phyloP scores from a whole-genome alignment of 139 green algal genomes.

The Tetradesmus lagerheimii region DNA sequence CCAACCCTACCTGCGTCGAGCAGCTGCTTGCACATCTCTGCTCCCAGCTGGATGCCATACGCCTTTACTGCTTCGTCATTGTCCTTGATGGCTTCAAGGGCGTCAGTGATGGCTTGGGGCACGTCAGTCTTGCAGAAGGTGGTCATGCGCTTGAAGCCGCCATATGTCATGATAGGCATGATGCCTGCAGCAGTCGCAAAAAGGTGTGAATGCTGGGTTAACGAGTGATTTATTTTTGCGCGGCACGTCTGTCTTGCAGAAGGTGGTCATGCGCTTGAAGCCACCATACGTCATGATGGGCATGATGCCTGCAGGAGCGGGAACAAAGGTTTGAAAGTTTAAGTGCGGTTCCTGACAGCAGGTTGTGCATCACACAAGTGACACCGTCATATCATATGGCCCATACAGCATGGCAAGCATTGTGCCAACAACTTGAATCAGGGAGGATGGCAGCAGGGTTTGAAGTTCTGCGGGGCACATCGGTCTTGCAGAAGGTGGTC shows the following conservation, averaged over 20 bases:
- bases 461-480: too few species aligned
- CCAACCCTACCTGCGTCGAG: conserved; percentile 53
- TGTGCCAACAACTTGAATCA: too few species aligned
- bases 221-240: too few species aligned
- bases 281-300: conserved; percentile 96
- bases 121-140: conserved; percentile 97
- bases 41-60: conserved; percentile 92
- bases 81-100: conserved; percentile 95
- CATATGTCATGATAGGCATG: conserved; percentile 98
- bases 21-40: conserved; percentile 91
- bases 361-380: too few species aligned
- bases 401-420: too few species aligned
- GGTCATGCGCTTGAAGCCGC: conserved; percentile 99
- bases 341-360: too few species aligned
- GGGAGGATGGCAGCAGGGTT: too few species aligned
- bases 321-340: background rate
- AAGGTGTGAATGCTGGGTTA: background rate
- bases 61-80: conserved; percentile 93
- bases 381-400: too few species aligned
- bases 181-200: conserved; percentile 75
- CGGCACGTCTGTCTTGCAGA: conserved; percentile 97
- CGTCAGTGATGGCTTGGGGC: conserved; percentile 78
- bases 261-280: conserved; percentile 98
- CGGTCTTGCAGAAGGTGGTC: conserved; percentile 98
- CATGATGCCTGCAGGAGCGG: conserved; percentile 90